Base-by-base conservation (phyloP, 148 eudicot genomes). In the Rhododendron mucronatum region DNA sequence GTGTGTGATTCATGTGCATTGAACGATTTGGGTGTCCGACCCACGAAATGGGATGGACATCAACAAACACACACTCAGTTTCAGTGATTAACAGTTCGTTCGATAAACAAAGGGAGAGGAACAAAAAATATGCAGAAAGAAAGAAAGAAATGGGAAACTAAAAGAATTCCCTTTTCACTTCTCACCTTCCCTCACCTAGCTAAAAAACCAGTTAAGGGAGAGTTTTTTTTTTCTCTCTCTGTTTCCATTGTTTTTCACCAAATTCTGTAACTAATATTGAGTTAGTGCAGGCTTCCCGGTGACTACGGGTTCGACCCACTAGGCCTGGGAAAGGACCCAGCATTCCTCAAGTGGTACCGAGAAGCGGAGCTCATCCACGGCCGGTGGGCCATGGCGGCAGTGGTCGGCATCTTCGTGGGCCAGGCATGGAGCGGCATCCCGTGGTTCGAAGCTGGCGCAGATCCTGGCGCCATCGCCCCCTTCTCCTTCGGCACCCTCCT, bases 291-390 rank as follows among this genome's bases (percentile, higher is more conserved):
- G 87, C 95, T 96, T 39, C 97, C 99, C 75, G 99, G 99, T 81
- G 99, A 96, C 92, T 96, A 13, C 39, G 99, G 99, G 0, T 96
- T 96, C 85, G 99, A 96, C 93, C 99, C 99, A 37, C 90, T 96
- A 44, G 99, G 99, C 2, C 95, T 96, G 61, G 99, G 99, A 33
- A 94, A 95, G 91, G 99, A 96, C 92, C 99, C 99, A 10, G 98
- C 98, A 67, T 95, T 95, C 91, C 92, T 96, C 53, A 96, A 94
- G 86, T 96, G 99, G 99, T 96, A 96, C 94, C 81, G 99, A 80
- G 99, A 96, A 75, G 99, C 99, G 0, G 99, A 96, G 91, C 95
- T 95, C 26, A 96, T 96, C 95, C 99, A 96, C 85, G 99, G 99
- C 8, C 88, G 99, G 45, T 96, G 99, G 99, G 99, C 99, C 0